Percentiles rank a stretch among this genome's conserved stretches.
Conservation (phyloP, 129 eudicot species). For the Cynara cardunculus region DNA sequence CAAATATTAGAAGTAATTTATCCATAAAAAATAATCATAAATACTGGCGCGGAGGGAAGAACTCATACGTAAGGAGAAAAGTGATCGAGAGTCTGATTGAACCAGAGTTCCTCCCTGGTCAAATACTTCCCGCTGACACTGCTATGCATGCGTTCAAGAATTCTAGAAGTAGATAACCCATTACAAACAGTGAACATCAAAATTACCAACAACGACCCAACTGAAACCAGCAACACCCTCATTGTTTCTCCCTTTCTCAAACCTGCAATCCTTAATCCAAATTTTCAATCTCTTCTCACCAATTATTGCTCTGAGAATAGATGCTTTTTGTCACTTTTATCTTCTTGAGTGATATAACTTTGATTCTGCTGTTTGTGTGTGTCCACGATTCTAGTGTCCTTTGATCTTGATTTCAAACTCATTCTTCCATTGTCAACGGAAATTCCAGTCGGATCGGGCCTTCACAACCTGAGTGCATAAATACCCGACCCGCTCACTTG, state of each 20-base stretch:
- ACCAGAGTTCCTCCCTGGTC: conserved; percentile 68
- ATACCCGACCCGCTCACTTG: neutral
- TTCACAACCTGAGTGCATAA: neutral
- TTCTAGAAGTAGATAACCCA: conserved; percentile 36
- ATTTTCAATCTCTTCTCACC: neutral
- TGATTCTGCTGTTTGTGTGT: neutral
- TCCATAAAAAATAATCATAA: neutral
- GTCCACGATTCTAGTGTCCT: neutral
- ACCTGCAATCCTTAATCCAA: neutral
- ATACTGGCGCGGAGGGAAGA: neutral
- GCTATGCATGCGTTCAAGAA: conserved; percentile 18
- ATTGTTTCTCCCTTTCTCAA: conserved; percentile 8
- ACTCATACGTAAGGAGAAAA: conserved; percentile 62
- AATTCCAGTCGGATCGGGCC: conserved; percentile 1
- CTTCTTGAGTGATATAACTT: neutral
- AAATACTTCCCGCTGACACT: conserved; percentile 38
- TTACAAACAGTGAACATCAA: conserved; percentile 14
- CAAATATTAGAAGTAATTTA: neutral
- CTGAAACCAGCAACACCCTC: conserved; percentile 15
- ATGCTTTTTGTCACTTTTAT: conserved; percentile 1
- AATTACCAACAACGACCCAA: conserved; percentile 5
- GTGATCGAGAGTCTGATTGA: conserved; percentile 93
- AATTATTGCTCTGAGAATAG: neutral
- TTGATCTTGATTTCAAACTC: neutral
- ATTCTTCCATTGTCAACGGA: conserved; percentile 4